Evolutionary conservation across 768 basidiomycete species (phyloP).

Genomic region (Solioccasus polychromus): DNA sequence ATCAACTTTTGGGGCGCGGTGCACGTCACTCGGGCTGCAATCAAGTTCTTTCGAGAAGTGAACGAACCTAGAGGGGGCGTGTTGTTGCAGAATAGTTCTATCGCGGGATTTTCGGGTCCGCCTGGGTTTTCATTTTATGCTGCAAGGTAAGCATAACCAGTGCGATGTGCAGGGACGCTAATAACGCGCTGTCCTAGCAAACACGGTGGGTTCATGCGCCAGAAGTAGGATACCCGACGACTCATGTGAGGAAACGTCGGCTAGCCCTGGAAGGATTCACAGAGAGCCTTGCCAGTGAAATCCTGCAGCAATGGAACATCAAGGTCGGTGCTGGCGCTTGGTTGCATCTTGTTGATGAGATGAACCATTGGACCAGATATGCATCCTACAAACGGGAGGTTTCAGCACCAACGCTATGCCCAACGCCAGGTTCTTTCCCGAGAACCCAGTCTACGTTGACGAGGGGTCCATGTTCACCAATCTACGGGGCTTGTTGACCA

Average conservation of each 20-base stretch:
- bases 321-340: not conserved
- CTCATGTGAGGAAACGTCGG: not conserved
- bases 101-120: constrained; percentile 22
- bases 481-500: not conserved
- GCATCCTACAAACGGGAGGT: constrained; percentile 17
- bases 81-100: constrained; percentile 35
- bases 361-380: constrained; percentile 7
- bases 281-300: constrained; percentile 32
- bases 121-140: constrained; percentile 16
- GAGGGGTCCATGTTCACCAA: not conserved
- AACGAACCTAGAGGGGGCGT: constrained; percentile 36
- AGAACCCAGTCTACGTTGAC: constrained; percentile 9
- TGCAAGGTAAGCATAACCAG: constrained; percentile 17
- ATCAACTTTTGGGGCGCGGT: constrained; percentile 29
- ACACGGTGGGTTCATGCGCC: constrained; percentile 12
- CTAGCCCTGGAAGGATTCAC: constrained; percentile 36
- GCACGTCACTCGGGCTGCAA: constrained; percentile 25
- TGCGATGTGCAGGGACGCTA: constrained; percentile 5
- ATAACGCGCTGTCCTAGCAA: constrained; percentile 9
- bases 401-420: constrained; percentile 3
- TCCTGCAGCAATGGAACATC: constrained; percentile 44
- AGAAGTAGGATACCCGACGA: not conserved
- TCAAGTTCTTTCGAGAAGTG: constrained; percentile 32
- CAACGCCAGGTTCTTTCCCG: constrained; percentile 1
- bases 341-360: not conserved